Evolutionary conservation across 192 early-diverging fungal genomes (phyloP).

Genomic region (Allomyces macrogynus): DNA sequence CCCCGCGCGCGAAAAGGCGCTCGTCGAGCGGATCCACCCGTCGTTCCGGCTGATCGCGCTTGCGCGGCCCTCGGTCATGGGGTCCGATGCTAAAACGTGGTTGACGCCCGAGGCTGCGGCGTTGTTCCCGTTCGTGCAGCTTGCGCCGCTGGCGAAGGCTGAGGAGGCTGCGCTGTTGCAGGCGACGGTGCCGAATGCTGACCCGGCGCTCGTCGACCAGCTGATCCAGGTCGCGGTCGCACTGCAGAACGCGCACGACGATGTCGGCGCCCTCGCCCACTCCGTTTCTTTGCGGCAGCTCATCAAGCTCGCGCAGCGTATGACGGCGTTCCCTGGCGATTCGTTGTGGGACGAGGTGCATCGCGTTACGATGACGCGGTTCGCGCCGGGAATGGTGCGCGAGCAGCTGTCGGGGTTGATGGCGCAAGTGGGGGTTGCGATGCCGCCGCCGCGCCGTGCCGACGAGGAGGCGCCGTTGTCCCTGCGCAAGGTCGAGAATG

Average conservation of each 20-base stretch:
- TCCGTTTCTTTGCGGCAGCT: conserved; percentile 53
- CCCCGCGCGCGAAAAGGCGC: conserved; percentile 19
- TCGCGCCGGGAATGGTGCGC: conserved; percentile 44
- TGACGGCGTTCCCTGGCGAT: conserved; percentile 39
- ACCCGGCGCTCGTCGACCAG: conserved; percentile 14
- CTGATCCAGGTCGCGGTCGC: conserved; percentile 35
- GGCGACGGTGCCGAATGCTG: conserved; percentile 27
- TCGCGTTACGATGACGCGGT: conserved; percentile 43
- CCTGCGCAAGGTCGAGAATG: not conserved
- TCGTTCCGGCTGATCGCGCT: conserved; percentile 56
- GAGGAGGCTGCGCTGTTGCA: conserved; percentile 28
- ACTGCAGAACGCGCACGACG: conserved; percentile 33
- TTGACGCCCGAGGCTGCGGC: conserved; percentile 43
- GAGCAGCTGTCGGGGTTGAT: conserved; percentile 42
- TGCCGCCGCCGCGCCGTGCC: no score
- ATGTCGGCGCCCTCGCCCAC: conserved; percentile 30
- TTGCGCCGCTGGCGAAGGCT: conserved; percentile 27
- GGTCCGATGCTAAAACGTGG: conserved; percentile 36
- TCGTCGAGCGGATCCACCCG: conserved; percentile 41
- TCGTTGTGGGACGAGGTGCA: conserved; percentile 38
- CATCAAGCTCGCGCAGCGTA: conserved; percentile 42
- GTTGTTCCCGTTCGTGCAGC: conserved; percentile 50
- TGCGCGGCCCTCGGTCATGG: conserved; percentile 22
- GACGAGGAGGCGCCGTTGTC: not conserved
- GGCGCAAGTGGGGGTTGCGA: conserved; percentile 24